phyloP scores from a whole-genome alignment of 1,284 basidiomycete genomes.

The Pseudozyma tsukubaensis region DNA sequence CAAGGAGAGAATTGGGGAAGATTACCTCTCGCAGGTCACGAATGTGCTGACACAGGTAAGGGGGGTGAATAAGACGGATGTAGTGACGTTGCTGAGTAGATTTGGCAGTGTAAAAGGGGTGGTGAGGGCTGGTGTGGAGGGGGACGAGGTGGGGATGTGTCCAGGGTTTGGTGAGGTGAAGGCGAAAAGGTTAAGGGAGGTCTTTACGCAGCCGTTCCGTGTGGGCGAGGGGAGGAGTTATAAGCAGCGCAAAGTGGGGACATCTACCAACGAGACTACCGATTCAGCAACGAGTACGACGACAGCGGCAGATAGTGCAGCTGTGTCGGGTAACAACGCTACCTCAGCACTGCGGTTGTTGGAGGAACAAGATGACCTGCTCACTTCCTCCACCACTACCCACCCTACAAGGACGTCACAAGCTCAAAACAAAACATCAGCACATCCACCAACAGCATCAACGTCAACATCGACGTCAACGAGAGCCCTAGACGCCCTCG shows the following conservation, averaged over 20 bases:
- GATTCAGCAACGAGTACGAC: background rate
- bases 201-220: conserved; percentile 72
- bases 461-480: background rate
- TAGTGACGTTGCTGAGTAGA: conserved; percentile 81
- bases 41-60: conserved; percentile 88
- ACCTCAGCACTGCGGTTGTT: background rate
- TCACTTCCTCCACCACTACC: background rate
- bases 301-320: background rate
- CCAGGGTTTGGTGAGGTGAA: conserved; percentile 96
- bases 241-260: conserved; percentile 73
- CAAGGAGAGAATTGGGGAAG: conserved; percentile 90
- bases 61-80: conserved; percentile 97
- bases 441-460: conserved; percentile 66
- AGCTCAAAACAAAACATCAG: background rate
- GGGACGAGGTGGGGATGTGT: conserved; percentile 81
- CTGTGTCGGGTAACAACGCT: background rate
- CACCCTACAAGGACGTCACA: background rate
- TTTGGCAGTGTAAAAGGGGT: conserved; percentile 33
- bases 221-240: conserved; percentile 78
- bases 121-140: conserved; percentile 72
- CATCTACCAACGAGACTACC: background rate
- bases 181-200: conserved; percentile 76
- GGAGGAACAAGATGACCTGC: no score
- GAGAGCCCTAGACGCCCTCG: conserved; percentile 23
- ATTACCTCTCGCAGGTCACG: conserved; percentile 83